These are phyloP conservation scores for Aspergillus glaucus DNA, from an alignment of 2,329 filamentous ascomycete genomes.

Conservation along the genomic window DNA sequence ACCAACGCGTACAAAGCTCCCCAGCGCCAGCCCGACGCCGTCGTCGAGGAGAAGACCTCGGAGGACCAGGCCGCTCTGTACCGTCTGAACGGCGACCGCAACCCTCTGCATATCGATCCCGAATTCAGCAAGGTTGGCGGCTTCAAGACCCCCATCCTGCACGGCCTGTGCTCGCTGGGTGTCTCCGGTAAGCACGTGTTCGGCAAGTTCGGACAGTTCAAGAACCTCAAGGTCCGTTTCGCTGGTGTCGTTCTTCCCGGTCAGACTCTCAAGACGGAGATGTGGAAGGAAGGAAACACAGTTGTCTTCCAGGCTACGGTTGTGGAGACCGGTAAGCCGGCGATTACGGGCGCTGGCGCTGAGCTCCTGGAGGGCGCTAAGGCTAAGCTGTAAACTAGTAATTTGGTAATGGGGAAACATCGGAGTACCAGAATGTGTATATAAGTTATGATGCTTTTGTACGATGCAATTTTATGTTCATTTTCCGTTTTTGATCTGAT, in stretches of 20 bases:
- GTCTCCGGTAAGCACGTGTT: slow-evolving; percentile 86
- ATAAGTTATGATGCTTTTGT: slow-evolving; percentile 5
- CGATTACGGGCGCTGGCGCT: slow-evolving; percentile 72
- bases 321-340: slow-evolving; percentile 86
- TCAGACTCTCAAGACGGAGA: slow-evolving; percentile 85
- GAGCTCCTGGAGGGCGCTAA: slow-evolving; percentile 57
- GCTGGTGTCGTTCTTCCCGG: slow-evolving; percentile 78
- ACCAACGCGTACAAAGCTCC: slow-evolving; percentile 76
- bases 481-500: background rate
- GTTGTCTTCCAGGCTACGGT: slow-evolving; percentile 83
- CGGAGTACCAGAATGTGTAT: slow-evolving; percentile 12
- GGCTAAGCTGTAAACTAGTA: slow-evolving; percentile 43
- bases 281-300: slow-evolving; percentile 81
- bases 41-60: slow-evolving; percentile 78
- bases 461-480: background rate
- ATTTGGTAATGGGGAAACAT: background rate
- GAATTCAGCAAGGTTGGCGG: slow-evolving; percentile 90
- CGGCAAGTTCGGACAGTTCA: slow-evolving; percentile 72
- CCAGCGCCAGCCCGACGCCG: slow-evolving; percentile 66
- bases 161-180: slow-evolving; percentile 94
- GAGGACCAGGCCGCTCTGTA: slow-evolving; percentile 92
- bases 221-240: slow-evolving; percentile 90
- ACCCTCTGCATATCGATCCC: slow-evolving; percentile 94
- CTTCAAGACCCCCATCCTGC: slow-evolving; percentile 89
- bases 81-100: slow-evolving; percentile 87